Evolutionary conservation across 768 basidiomycete species (phyloP).

Genomic region (Serendipita vermifera): DNA sequence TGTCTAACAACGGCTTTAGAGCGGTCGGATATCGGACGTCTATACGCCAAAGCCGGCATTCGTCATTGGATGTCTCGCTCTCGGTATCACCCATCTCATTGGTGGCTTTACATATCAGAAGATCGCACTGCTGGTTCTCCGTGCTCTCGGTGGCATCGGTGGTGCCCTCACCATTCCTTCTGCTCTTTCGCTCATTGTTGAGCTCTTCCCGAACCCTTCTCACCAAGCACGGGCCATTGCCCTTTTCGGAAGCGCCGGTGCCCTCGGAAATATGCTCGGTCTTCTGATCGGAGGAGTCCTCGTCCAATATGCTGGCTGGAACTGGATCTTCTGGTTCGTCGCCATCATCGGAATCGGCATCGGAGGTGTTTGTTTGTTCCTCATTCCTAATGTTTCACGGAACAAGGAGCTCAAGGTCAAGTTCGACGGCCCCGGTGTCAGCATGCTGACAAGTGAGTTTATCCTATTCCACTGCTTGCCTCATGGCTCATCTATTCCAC

Average conservation of each 20-base stretch:
- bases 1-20: too few species aligned
- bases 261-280: slow-evolving; percentile 34
- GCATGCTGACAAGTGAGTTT: too few species aligned
- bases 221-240: slow-evolving; percentile 38
- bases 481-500: too few species aligned
- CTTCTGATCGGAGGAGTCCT: slow-evolving; percentile 34
- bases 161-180: slow-evolving; percentile 41
- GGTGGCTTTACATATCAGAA: slow-evolving; percentile 23
- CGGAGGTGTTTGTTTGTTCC: slow-evolving; percentile 22
- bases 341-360: slow-evolving; percentile 29
- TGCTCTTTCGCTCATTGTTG: slow-evolving; percentile 35
- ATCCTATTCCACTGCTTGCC: too few species aligned
- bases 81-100: slow-evolving; percentile 23
- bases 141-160: slow-evolving; percentile 27
- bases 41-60: slow-evolving; percentile 33
- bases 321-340: slow-evolving; percentile 40
- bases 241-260: slow-evolving; percentile 35
- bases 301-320: slow-evolving; percentile 30
- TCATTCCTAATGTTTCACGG: slow-evolving; percentile 26
- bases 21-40: slow-evolving; percentile 28
- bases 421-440: slow-evolving; percentile 1
- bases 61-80: slow-evolving; percentile 20
- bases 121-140: slow-evolving; percentile 23
- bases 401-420: not conserved
- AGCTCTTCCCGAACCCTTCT: slow-evolving; percentile 34